These are phyloP conservation scores for Coniophora puteana DNA, from an alignment of 1,284 basidiomycete species.

Conservation along the genomic window DNA sequence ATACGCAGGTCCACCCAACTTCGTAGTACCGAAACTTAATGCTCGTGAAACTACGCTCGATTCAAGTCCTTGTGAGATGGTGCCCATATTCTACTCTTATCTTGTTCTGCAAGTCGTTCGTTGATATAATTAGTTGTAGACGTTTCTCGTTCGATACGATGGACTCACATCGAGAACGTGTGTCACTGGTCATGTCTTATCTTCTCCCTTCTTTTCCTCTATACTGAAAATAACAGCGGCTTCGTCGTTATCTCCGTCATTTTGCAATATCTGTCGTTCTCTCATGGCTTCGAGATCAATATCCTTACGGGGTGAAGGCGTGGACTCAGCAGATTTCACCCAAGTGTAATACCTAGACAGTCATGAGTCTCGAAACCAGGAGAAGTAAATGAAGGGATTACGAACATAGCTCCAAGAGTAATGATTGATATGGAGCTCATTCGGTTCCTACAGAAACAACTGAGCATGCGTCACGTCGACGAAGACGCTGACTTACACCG, in stretches of 20 bases:
- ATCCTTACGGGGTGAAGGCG: conserved; percentile 25
- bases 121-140: too few species aligned
- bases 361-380: not conserved
- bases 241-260: conserved; percentile 16
- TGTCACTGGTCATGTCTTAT: not conserved
- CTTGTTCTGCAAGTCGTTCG: too few species aligned
- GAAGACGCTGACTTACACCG: conserved; percentile 41
- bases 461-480: conserved; percentile 1
- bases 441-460: conserved; percentile 44
- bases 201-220: conserved; percentile 23
- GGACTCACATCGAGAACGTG: too few species aligned
- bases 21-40: too few species aligned
- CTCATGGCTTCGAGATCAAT: conserved; percentile 39
- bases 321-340: conserved; percentile 51
- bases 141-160: not conserved
- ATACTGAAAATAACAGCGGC: conserved; percentile 23
- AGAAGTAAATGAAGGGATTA: conserved; percentile 8
- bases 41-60: too few species aligned
- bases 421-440: conserved; percentile 59
- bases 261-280: conserved; percentile 14
- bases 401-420: conserved; percentile 57
- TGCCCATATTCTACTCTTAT: conserved; percentile 9
- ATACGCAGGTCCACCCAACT: too few species aligned
- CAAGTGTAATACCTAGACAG: conserved; percentile 58
- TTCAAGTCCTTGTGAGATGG: too few species aligned